These are phyloP conservation scores for Leptographium lundbergii DNA, from an alignment of 2,329 filamentous ascomycete species.

Conservation along the genomic window DNA sequence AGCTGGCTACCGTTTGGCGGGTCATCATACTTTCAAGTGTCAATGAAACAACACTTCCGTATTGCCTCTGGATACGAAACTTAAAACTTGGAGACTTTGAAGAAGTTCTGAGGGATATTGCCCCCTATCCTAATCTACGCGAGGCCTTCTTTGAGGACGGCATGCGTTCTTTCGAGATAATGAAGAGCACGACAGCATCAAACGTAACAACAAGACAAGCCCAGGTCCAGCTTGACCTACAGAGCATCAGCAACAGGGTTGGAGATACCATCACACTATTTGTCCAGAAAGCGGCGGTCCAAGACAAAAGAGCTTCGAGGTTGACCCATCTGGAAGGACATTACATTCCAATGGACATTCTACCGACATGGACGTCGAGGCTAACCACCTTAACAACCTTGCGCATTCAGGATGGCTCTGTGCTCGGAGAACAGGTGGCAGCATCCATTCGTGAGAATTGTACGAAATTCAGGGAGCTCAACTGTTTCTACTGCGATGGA, in stretches of 20 bases:
- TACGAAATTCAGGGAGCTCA: constrained; percentile 46
- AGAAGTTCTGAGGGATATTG: constrained; percentile 43
- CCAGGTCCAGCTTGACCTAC: constrained; percentile 19
- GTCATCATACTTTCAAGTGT: constrained; percentile 55
- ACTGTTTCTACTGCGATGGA: constrained; percentile 34
- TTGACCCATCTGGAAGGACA: constrained; percentile 47
- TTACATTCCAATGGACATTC: constrained; percentile 31
- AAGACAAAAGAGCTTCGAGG: constrained; percentile 31
- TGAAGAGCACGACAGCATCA: constrained; percentile 8
- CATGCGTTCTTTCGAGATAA: constrained; percentile 23
- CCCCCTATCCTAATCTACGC: constrained; percentile 15
- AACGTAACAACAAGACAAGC: constrained; percentile 10
- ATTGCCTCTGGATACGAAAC: constrained; percentile 53
- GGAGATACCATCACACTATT: constrained; percentile 43
- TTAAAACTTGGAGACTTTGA: constrained; percentile 51
- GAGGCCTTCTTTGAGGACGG: constrained; percentile 26
- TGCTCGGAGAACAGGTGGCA: constrained; percentile 41
- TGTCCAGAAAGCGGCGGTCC: constrained; percentile 24
- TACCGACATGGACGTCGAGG: constrained; percentile 46
- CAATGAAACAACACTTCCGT: constrained; percentile 50
- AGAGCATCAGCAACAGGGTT: constrained; percentile 32
- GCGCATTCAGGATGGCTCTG: constrained; percentile 47
- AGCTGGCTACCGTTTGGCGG: constrained; percentile 54
- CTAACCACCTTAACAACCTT: constrained; percentile 46
- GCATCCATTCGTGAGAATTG: constrained; percentile 44